A percentile compares a stretch with the other conserved stretches of the same genome.
Evolutionary conservation across 2,329 filamentous ascomycete species (phyloP).

Genomic region (Colletotrichum somersetense): DNA sequence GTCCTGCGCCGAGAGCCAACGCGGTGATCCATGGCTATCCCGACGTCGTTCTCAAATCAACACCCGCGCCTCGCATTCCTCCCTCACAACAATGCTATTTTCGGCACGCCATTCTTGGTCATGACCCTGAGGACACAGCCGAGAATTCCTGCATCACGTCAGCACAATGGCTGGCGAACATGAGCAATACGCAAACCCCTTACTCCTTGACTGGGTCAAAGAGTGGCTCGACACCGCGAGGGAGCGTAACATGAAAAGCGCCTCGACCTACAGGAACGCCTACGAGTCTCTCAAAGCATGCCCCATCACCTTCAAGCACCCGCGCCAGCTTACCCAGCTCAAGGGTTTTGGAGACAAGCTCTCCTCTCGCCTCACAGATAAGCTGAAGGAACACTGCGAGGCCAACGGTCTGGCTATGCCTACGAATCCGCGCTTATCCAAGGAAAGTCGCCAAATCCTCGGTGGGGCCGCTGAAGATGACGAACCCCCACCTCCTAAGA

Average conservation of each 20-base stretch:
- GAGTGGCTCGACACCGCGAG: conserved; percentile 80
- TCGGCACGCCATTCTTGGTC: conserved; percentile 1
- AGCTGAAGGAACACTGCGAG: conserved; percentile 70
- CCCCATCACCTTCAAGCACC: conserved; percentile 78
- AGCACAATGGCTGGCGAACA: conserved; percentile 50
- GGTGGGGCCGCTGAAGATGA: conserved; percentile 54
- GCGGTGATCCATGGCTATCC: not conserved
- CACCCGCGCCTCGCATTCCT: not conserved
- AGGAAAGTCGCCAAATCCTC: conserved; percentile 47
- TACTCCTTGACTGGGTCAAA: conserved; percentile 79
- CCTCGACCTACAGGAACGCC: conserved; percentile 79
- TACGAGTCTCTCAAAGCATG: conserved; percentile 83
- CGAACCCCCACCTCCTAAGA: conserved; percentile 65
- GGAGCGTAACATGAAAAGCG: conserved; percentile 77
- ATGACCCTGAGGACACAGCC: conserved; percentile 24
- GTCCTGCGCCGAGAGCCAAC: not conserved
- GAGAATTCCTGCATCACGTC: conserved; percentile 42
- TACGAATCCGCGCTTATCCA: conserved; percentile 60
- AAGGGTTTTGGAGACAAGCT: conserved; percentile 80
- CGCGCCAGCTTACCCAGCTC: conserved; percentile 78
- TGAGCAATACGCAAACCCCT: conserved; percentile 73
- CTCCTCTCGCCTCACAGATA: conserved; percentile 75
- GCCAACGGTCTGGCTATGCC: conserved; percentile 78
- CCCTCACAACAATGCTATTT: not conserved
- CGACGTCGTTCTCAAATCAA: not conserved